Percentiles rank a stretch among this genome's conserved stretches.
Conservation (phyloP, 192 early-diverging fungal species). For the Gonapodya prolifera region DNA sequence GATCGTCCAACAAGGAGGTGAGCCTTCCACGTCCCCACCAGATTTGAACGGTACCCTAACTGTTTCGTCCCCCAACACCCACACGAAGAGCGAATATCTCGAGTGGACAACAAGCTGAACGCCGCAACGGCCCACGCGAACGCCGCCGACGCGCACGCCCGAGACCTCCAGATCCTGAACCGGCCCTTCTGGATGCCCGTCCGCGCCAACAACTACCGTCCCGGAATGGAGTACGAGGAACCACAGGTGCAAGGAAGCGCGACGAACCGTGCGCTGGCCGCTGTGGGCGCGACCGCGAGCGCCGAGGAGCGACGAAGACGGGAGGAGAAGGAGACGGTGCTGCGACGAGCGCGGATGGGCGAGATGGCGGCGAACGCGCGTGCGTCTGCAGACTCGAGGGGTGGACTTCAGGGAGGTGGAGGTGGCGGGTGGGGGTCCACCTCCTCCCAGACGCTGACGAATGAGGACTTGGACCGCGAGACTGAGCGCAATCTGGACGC, state of each 20-base stretch:
- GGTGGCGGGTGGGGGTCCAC: conserved; percentile 15
- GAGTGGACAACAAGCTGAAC: conserved; percentile 13
- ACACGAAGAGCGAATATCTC: background rate
- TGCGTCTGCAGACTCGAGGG: background rate
- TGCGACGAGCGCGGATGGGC: background rate
- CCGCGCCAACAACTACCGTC: conserved; percentile 27
- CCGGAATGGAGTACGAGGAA: conserved; percentile 18
- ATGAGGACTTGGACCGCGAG: conserved; percentile 35
- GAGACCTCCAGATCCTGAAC: conserved; percentile 36
- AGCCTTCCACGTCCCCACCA: background rate
- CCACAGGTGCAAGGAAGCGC: conserved; percentile 13
- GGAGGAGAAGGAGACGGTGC: background rate
- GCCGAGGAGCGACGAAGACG: conserved; percentile 5
- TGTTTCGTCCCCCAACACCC: background rate
- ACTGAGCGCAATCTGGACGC: conserved; percentile 39
- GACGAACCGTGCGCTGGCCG: conserved; percentile 8
- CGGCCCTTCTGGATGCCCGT: conserved; percentile 34
- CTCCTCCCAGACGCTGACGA: conserved; percentile 29
- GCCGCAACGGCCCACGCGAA: conserved; percentile 23
- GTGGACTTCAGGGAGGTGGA: background rate
- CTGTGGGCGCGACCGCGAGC: conserved; percentile 7
- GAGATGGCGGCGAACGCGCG: background rate
- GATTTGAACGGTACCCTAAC: background rate
- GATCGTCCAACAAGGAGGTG: background rate
- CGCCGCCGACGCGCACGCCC: conserved; percentile 28